Base-by-base conservation (phyloP, 1,284 basidiomycete genomes). In the Malassezia pachydermatis region DNA sequence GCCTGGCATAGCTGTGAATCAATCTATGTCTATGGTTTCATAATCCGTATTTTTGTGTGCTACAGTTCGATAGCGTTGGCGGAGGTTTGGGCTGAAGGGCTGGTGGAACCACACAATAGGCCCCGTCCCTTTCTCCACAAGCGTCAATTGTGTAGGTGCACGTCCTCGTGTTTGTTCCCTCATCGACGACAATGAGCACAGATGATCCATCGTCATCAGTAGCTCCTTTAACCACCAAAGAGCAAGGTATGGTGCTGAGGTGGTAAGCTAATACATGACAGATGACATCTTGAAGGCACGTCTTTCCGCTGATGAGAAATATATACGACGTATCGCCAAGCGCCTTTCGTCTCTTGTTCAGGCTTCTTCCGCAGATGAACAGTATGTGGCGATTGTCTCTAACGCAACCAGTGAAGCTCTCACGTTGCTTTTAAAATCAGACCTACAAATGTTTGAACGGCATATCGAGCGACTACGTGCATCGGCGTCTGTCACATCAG, bases 231-330 rank as follows among this genome's bases (percentile, higher is more conserved):
- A 37, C 30, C 1, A 30, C 22, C 3, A 16, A 29, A 14, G 42
- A 52, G 17, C 44, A 47, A 39, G 50, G 50, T 45, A 24, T 16
- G 50, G 28, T 29, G 17, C 14, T n/a, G 14, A 5, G 3, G 14
- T n/a, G n/a, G n/a, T n/a, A n/a, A n/a, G 11, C 36, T 38, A 23
- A 38, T 38, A 2, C 34, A 10, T 20, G 16, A 10, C 19, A 52
- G 50, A 52, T 34, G 45, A 47, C 2, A 36, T 52, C 3, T 25
- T 52, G 2, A 46, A 42, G 27, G 32, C 38, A 3, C 50, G 50
- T 19, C 32, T 52, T 16, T 38, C 44, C 2, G 17, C 50, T 11
- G 50, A 52, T 45, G 50, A 52, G 14, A 52, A 52, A 17, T 47
- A 37, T 14, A 20, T 52, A 2, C 50, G 50, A 4, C 50, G 50